Evolutionary conservation across 2,329 filamentous ascomycete genomes (phyloP).

Genomic region (Coniochaeta sp.): DNA sequence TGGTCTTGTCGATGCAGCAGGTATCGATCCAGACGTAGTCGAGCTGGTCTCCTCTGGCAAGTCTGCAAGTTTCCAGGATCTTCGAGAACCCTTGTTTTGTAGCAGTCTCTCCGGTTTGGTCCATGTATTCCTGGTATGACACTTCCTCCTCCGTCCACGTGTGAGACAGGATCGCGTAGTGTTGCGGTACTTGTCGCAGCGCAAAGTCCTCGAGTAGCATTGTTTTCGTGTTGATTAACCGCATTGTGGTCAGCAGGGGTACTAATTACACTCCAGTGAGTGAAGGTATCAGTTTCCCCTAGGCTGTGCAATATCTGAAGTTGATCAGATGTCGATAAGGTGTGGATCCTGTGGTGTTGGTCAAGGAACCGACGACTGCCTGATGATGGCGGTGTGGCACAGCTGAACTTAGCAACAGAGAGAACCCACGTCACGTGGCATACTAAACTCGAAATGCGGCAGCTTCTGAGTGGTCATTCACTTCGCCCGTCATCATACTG

Average conservation of each 20-base stretch:
- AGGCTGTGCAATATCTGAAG: too few species aligned
- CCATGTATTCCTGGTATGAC: background rate
- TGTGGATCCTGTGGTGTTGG: too few species aligned
- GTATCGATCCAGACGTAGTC: slow-evolving; percentile 1
- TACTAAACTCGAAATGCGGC: too few species aligned
- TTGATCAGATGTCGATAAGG: too few species aligned
- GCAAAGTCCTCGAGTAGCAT: background rate
- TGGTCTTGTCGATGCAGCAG: too few species aligned
- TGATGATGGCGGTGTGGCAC: too few species aligned
- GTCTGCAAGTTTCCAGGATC: background rate
- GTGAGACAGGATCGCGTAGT: slow-evolving; percentile 7
- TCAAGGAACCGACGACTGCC: too few species aligned
- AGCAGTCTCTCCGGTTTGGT: background rate
- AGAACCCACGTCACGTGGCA: too few species aligned
- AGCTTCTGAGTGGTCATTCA: too few species aligned
- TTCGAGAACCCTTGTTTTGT: background rate
- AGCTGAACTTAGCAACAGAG: too few species aligned
- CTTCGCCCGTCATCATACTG: background rate
- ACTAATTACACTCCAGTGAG: too few species aligned
- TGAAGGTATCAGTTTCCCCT: too few species aligned
- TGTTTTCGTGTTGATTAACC: background rate
- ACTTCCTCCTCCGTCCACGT: slow-evolving; percentile 5
- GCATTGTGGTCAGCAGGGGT: background rate
- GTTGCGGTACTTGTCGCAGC: background rate
- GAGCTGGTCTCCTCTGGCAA: background rate